phyloP scores from a whole-genome alignment of 2,329 filamentous ascomycete species.

The Stagonosporopsis tanaceti region DNA sequence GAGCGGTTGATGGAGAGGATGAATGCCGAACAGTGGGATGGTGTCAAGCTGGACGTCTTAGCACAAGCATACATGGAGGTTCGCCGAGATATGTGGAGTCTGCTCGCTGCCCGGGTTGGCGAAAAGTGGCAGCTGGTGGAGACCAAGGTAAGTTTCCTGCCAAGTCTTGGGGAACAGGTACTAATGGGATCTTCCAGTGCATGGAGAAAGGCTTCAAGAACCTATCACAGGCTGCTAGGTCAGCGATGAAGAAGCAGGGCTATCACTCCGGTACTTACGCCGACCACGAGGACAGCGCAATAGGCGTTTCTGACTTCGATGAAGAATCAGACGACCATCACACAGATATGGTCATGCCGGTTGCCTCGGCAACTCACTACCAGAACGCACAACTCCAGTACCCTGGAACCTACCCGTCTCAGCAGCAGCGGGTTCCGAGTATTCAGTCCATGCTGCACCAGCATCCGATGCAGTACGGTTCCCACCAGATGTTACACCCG shows the following conservation, averaged over 20 bases:
- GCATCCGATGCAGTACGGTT: conserved; percentile 30
- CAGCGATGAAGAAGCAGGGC: conserved; percentile 69
- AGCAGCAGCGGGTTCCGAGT: conserved; percentile 47
- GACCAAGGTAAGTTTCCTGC: conserved; percentile 68
- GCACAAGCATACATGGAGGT: conserved; percentile 81
- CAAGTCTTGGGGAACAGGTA: background rate
- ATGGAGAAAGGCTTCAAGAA: conserved; percentile 87
- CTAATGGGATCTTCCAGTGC: conserved; percentile 62
- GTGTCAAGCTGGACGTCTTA: conserved; percentile 74
- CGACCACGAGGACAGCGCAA: conserved; percentile 72
- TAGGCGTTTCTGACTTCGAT: conserved; percentile 64
- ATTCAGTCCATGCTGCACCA: conserved; percentile 51
- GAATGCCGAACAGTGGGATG: conserved; percentile 80
- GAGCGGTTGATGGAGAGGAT: conserved; percentile 80
- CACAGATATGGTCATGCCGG: conserved; percentile 35
- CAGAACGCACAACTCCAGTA: conserved; percentile 21
- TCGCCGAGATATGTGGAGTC: conserved; percentile 82
- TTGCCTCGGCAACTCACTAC: conserved; percentile 33
- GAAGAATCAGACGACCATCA: conserved; percentile 50
- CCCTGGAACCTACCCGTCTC: conserved; percentile 28
- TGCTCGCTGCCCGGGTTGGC: conserved; percentile 69
- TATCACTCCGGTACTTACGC: conserved; percentile 51
- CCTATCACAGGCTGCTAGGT: conserved; percentile 73
- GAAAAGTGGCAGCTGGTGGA: conserved; percentile 75
- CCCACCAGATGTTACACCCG: conserved; percentile 27